A percentile compares a stretch with the other conserved stretches of the same genome.
phyloP scores from a whole-genome alignment of 495 filamentous ascomycete species.

The Neurospora sp. region DNA sequence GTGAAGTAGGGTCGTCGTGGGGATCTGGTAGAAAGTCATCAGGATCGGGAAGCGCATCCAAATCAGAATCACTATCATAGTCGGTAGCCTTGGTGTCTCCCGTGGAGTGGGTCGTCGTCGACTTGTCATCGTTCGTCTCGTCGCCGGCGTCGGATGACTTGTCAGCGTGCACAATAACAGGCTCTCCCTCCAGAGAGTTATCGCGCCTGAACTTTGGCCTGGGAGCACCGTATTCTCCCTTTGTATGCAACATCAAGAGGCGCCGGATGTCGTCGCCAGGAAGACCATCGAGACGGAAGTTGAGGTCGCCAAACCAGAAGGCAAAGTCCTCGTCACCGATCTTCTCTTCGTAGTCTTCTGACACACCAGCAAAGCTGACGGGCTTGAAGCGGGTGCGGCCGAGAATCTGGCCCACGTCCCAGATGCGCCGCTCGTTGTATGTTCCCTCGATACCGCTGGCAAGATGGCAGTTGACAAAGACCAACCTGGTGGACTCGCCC shows the following conservation, averaged over 20 bases:
- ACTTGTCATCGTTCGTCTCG: constrained; percentile 14
- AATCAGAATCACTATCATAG: constrained; percentile 25
- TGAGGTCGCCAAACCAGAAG: constrained; percentile 96
- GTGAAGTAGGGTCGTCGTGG: constrained; percentile 41
- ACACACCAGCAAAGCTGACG: constrained; percentile 46
- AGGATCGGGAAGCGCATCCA: constrained; percentile 35
- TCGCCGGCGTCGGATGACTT: constrained; percentile 23
- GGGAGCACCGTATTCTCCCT: constrained; percentile 58
- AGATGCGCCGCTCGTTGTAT: constrained; percentile 73
- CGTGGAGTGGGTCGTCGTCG: background rate
- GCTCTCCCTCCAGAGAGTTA: constrained; percentile 30
- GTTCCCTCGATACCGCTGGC: constrained; percentile 72
- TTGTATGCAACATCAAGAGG: constrained; percentile 71
- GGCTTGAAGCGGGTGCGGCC: constrained; percentile 64
- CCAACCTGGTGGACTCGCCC: constrained; percentile 78
- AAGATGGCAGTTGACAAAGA: constrained; percentile 86
- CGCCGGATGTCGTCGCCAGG: constrained; percentile 83
- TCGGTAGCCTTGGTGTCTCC: constrained; percentile 3
- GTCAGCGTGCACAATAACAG: constrained; percentile 24
- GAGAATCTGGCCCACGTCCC: constrained; percentile 75
- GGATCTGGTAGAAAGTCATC: constrained; percentile 46
- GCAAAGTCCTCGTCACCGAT: constrained; percentile 86
- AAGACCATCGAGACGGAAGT: constrained; percentile 83
- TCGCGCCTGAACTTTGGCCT: constrained; percentile 24
- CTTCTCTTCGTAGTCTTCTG: constrained; percentile 45